Base-by-base conservation (phyloP, 108 stramenopile genomes). In the Cyclostephanos tholiformis region DNA sequence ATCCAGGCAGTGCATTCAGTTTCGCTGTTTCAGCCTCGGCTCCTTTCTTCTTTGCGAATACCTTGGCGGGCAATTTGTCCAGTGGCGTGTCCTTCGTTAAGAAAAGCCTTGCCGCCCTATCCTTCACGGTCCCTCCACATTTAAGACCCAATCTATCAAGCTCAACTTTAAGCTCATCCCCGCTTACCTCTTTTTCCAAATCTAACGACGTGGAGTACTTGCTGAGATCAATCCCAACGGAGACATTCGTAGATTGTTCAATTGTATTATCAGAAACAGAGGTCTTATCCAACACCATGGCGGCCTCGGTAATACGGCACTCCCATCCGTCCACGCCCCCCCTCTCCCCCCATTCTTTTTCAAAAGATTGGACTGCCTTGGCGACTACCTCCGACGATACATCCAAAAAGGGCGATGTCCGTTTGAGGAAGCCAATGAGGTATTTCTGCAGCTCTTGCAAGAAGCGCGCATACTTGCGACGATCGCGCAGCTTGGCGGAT, bases 91-190 rank as follows among this genome's bases (percentile, higher is more conserved):
- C 95, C 72, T 96, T 96, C 39, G 95, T 89, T 48, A 94, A 49
- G 56, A 96, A 94, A 25, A 99, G 79, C 38, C 98, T 79, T 44
- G 95, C 89, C 6, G 97, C 97, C 56, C 98, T 82, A 75, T 98
- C 92, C 46, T 77, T 48, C 35, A 87, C 71, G 1, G 94, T 95
- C 0, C 98, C 98, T 27, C 98, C 98, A 82, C 96, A 97, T 88
- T 99, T 99, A 27, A 98, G 71, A 32, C 96, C 97, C 61, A 97
- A 75, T 23, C 94, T 87, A 55, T 86, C 73, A 29, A 99, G 79
- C 53, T 93, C 97, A 14, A 83, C 86, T 82, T 97, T 98, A 56
- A 98, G 71, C 36, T 77, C 70, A 66, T 96, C 96, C 29, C 85
- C 88, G 30, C 90, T 92, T 25, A 99, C 71, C 2, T 69, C 79